Percentiles rank a stretch among this genome's conserved stretches.
Evolutionary conservation across 148 eudicot species (phyloP).

Genomic region (Cornus suecica): DNA sequence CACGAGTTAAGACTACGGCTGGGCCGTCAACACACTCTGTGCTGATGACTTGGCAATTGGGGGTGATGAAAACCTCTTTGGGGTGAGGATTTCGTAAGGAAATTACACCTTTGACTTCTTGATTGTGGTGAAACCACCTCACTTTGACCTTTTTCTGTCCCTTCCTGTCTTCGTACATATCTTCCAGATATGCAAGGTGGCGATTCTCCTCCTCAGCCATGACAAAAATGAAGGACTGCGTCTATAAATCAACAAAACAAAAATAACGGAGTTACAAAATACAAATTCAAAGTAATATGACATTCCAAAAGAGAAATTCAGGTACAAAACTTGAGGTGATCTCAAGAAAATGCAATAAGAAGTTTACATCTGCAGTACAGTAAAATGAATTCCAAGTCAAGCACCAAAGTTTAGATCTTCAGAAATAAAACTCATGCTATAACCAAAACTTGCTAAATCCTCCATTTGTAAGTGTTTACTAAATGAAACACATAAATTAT

Average conservation of each 20-base stretch:
- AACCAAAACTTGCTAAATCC: neutral
- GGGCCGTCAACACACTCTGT: conserved; percentile 97
- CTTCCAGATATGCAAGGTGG: conserved; percentile 90
- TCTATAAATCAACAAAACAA: conserved; percentile 34
- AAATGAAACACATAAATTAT: neutral
- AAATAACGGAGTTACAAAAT: neutral
- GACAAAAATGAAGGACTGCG: conserved; percentile 85
- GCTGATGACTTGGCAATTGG: conserved; percentile 88
- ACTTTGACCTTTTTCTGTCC: conserved; percentile 95
- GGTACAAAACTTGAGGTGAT: neutral
- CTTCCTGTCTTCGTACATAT: conserved; percentile 96
- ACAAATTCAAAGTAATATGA: neutral
- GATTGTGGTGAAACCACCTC: conserved; percentile 91
- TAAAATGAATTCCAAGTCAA: neutral
- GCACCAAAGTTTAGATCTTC: neutral
- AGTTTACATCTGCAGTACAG: neutral
- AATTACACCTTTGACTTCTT: conserved; percentile 74
- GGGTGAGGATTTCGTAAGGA: conserved; percentile 72
- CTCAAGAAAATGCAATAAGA: neutral
- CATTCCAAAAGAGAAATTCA: neutral
- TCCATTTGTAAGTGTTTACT: neutral
- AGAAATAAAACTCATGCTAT: neutral
- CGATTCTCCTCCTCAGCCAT: conserved; percentile 92
- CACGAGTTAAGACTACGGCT: conserved; percentile 78
- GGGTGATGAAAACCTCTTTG: conserved; percentile 90